Percentiles rank a stretch among this genome's conserved stretches.
Conservation (phyloP, 2,329 filamentous ascomycete genomes). For the Colletotrichum costaricense region DNA sequence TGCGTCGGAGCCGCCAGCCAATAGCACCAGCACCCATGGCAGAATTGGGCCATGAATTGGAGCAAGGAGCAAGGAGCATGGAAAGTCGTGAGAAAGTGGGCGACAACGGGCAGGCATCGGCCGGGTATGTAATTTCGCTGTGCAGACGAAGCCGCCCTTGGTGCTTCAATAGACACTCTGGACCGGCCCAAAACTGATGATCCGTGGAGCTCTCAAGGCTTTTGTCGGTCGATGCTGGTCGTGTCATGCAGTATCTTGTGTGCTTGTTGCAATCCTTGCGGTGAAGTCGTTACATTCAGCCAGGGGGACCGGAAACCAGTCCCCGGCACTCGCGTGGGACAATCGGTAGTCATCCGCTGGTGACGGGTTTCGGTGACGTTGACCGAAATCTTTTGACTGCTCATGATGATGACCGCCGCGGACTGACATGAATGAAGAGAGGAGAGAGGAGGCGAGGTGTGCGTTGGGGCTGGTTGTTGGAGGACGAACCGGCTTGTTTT, state of each 20-base stretch:
- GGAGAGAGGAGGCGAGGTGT: background rate
- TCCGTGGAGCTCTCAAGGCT: conserved; percentile 20
- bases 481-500: background rate
- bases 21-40: conserved; percentile 13
- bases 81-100: conserved; percentile 13
- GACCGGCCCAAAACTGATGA: conserved; percentile 28
- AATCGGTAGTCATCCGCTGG: conserved; percentile 10
- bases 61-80: conserved; percentile 6
- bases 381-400: background rate
- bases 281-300: conserved; percentile 15
- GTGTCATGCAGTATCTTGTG: background rate
- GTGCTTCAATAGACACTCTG: conserved; percentile 19
- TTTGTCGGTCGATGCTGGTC: conserved; percentile 1
- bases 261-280: conserved; percentile 16
- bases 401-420: background rate
- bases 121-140: conserved; percentile 20
- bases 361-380: conserved; percentile 1
- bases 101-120: background rate
- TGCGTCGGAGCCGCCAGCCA: conserved; percentile 27
- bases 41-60: conserved; percentile 35
- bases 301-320: background rate
- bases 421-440: background rate
- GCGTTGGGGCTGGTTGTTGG: background rate
- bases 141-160: conserved; percentile 11
- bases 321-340: conserved; percentile 16